Base-by-base conservation (phyloP, 495 filamentous ascomycete genomes). In the Lasiosphaeria ovina region DNA sequence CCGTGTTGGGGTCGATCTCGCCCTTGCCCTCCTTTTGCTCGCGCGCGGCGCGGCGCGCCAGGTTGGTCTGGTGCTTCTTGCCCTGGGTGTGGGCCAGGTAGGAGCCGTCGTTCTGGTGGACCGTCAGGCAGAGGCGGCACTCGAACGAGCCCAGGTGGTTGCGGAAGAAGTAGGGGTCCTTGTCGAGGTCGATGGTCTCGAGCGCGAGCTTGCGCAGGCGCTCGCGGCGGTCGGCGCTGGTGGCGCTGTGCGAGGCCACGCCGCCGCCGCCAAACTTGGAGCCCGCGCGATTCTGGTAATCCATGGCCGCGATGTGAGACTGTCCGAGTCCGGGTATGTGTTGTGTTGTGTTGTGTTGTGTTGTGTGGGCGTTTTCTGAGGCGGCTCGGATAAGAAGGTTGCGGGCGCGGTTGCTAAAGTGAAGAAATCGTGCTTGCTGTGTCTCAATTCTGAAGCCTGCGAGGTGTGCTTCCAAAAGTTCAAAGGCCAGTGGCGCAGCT, bases 81-180 rank as follows among this genome's bases (percentile, higher is more conserved):
- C 94, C 94, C 76, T 99, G 94, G 9, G 94, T 99, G 77, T 99
- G 94, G 0, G 94, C 93, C 66, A 99, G 92, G 78, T 99, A 99
- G 56, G 93, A 97, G 65, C 94, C 94, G 79, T 99, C 94, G 76
- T 99, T 99, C 69, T 99, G 94, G 81, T 99, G 94, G n/a, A 98
- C 95, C 3, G 94, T 99, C 35, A 99, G 80, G 67, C 94, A 99
- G 45, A 99, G 88, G 14, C 95, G 91, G 73, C 94, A 99, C 72
- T 99, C 94, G 78, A 97, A 99, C 74, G 88, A 93, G 63, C 94
- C 94, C 64, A 98, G 91, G 69, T 99, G 94, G 79, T 99, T 99
- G 72, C 96, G 96, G 89, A 99, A 98, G 84, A 99, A 97, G 82
- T 98, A 99, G 0, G 94, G 94, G 79, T 99, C 94, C 77, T 98